phyloP scores from a whole-genome alignment of 257 asterid species.

The Nicotiana noctiflora region DNA sequence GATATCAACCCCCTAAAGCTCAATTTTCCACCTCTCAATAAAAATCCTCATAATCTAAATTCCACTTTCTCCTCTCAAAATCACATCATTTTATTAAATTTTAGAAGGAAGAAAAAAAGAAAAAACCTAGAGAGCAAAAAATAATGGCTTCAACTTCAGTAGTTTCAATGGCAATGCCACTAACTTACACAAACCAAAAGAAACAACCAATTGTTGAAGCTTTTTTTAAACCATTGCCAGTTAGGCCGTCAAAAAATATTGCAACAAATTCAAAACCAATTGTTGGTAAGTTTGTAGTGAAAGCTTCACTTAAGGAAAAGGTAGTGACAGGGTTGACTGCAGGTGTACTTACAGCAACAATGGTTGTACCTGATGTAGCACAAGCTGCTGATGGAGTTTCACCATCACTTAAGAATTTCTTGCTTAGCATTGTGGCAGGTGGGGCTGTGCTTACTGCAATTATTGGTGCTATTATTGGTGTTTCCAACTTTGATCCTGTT shows the following conservation, averaged over 20 bases:
- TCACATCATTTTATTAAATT: conserved; percentile 1
- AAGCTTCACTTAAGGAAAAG: conserved; percentile 67
- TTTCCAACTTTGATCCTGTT: conserved; percentile 85
- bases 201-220: conserved; percentile 27
- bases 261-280: conserved; percentile 19
- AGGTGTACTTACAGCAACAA: conserved; percentile 64
- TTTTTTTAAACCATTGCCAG: conserved; percentile 51
- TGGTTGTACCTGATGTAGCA: conserved; percentile 63
- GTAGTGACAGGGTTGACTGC: conserved; percentile 56
- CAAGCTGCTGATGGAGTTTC: conserved; percentile 60
- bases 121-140: conserved; percentile 8
- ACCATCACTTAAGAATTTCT: conserved; percentile 75
- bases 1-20: conserved; percentile 15
- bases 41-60: conserved; percentile 4
- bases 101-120: not conserved
- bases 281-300: conserved; percentile 38
- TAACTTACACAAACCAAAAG: conserved; percentile 40
- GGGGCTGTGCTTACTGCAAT: conserved; percentile 58
- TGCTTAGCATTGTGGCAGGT: conserved; percentile 76
- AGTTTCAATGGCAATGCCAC: conserved; percentile 59
- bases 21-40: conserved; percentile 52
- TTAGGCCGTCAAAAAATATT: conserved; percentile 32
- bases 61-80: conserved; percentile 5
- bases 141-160: conserved; percentile 71
- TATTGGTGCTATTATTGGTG: conserved; percentile 59